A percentile compares a stretch with the other conserved stretches of the same genome.
Evolutionary conservation across 2,329 filamentous ascomycete genomes (phyloP).

Genomic region (Fusarium poae): DNA sequence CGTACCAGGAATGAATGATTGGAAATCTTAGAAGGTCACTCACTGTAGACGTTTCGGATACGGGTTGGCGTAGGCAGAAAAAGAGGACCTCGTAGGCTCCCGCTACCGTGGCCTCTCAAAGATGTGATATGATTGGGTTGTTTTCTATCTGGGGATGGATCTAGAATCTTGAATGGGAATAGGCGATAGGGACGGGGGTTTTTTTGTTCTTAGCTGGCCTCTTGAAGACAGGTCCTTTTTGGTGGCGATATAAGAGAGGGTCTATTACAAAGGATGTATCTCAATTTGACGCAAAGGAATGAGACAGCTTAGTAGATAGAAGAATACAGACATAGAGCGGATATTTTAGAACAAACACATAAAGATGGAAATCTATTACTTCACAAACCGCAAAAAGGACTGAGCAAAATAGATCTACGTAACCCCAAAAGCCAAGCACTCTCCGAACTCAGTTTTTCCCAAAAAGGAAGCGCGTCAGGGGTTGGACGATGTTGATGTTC

Average conservation of each 20-base stretch:
- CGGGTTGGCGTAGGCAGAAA: conserved; percentile 34
- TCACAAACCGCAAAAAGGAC: conserved; percentile 8
- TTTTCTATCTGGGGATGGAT: conserved; percentile 27
- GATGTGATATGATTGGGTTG: conserved; percentile 36
- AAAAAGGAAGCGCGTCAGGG: conserved; percentile 43
- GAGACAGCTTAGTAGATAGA: neutral
- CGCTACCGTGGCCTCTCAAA: conserved; percentile 45
- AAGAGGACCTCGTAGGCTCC: conserved; percentile 27
- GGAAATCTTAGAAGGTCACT: conserved; percentile 21
- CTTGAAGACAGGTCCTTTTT: conserved; percentile 1
- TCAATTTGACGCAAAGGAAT: neutral
- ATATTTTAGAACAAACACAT: neutral
- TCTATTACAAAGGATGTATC: neutral
- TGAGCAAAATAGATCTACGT: conserved; percentile 2
- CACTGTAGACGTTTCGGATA: conserved; percentile 37
- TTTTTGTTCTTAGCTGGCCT: conserved; percentile 28
- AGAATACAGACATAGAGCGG: neutral
- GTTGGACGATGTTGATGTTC: conserved; percentile 20
- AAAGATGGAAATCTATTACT: neutral
- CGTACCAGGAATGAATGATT: conserved; percentile 4
- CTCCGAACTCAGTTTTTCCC: conserved; percentile 26
- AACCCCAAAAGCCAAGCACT: conserved; percentile 27
- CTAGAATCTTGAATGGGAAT: conserved; percentile 38
- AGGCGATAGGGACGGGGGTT: conserved; percentile 6
- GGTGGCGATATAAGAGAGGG: conserved; percentile 23